Evolutionary conservation across 306 rosid species (phyloP).

Genomic region (Canavalia ensiformis): DNA sequence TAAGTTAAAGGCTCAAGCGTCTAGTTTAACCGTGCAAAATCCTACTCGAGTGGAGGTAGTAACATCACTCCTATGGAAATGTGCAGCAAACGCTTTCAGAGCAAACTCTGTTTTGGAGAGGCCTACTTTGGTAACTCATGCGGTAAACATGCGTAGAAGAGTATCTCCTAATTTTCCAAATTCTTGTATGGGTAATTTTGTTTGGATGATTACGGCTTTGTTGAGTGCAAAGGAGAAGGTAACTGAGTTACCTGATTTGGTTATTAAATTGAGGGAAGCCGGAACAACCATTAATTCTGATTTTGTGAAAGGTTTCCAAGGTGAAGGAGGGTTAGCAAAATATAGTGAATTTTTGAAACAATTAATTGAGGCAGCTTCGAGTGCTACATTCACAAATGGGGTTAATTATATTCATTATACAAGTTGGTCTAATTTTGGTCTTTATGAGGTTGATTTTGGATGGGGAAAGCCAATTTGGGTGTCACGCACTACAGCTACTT

Average conservation of each 20-base stretch:
- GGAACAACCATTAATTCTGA: neutral
- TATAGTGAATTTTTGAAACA: neutral
- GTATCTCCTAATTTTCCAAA: constrained; percentile 17
- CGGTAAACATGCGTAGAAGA: constrained; percentile 8
- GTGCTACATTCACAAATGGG: neutral
- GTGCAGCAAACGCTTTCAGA: neutral
- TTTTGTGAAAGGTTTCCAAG: neutral
- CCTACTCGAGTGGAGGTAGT: constrained; percentile 28
- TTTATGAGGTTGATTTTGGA: constrained; percentile 19
- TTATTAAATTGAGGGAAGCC: neutral
- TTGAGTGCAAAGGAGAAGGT: neutral
- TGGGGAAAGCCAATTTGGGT: constrained; percentile 38
- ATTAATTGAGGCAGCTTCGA: neutral
- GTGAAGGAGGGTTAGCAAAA: neutral
- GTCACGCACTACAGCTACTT: neutral
- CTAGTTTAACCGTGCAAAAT: neutral
- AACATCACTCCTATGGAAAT: constrained; percentile 22
- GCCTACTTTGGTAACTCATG: neutral
- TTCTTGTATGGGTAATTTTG: constrained; percentile 16
- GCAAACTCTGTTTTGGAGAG: constrained; percentile 6
- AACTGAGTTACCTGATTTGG: neutral
- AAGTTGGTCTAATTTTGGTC: neutral
- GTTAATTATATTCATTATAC: neutral
- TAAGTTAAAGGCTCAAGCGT: neutral
- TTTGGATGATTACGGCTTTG: neutral